Percentiles rank a stretch among this genome's conserved stretches.
phyloP scores from a whole-genome alignment of 371 early-diverging fungal species.

The Mucor mucedo region DNA sequence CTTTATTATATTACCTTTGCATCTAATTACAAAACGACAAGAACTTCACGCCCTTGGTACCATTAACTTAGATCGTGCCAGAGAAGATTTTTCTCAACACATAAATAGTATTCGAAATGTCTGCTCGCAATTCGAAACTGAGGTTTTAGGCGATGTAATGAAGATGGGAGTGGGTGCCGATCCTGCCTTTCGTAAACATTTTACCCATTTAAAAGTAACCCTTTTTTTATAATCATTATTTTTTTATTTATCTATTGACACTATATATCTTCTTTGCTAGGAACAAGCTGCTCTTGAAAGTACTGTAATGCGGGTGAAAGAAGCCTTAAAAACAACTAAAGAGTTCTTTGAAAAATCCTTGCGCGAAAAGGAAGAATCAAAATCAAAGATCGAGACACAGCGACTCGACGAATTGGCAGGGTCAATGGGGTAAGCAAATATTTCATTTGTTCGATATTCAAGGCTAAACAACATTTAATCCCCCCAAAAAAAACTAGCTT shows the following conservation, averaged over 20 bases:
- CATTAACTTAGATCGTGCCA: slow-evolving; percentile 53
- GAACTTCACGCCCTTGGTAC: slow-evolving; percentile 63
- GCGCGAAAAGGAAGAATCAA: slow-evolving; percentile 50
- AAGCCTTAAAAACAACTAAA: slow-evolving; percentile 48
- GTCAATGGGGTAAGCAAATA: slow-evolving; percentile 39
- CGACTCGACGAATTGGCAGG: slow-evolving; percentile 45
- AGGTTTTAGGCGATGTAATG: slow-evolving; percentile 63
- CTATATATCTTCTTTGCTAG: background rate
- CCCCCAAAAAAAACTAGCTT: slow-evolving; percentile 13
- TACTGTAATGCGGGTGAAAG: slow-evolving; percentile 53
- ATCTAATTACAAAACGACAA: slow-evolving; percentile 10
- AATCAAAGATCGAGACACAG: slow-evolving; percentile 44
- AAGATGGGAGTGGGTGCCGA: slow-evolving; percentile 61
- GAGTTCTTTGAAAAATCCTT: slow-evolving; percentile 49
- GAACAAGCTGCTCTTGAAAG: slow-evolving; percentile 62
- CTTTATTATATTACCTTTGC: background rate
- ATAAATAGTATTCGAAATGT: slow-evolving; percentile 59
- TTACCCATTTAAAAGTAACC: slow-evolving; percentile 52
- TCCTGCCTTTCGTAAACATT: slow-evolving; percentile 61
- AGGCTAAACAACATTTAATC: background rate
- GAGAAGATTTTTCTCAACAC: slow-evolving; percentile 55
- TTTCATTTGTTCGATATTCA: background rate
- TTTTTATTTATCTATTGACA: background rate
- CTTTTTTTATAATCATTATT: too few species aligned
- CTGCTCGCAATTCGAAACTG: slow-evolving; percentile 64